Percentiles rank a stretch among this genome's conserved stretches.
Conservation (phyloP, 495 filamentous ascomycete genomes). For the Chaetomium cochliodes region DNA sequence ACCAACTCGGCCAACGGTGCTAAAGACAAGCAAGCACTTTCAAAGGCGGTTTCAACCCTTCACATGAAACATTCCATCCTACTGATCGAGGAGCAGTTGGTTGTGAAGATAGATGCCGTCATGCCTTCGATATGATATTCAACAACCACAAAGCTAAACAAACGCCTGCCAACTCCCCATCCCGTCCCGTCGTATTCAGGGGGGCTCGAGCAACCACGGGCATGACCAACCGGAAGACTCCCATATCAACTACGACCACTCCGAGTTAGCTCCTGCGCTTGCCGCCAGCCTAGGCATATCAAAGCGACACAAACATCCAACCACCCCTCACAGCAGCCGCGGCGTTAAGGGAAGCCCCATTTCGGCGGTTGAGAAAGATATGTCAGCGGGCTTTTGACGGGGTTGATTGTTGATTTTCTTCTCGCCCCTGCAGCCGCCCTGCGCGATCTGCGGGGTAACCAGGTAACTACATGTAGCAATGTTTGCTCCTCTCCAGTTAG, state of each 20-base stretch:
- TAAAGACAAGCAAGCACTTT: not conserved
- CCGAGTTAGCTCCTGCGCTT: not conserved
- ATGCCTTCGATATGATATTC: constrained; percentile 5
- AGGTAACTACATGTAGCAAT: not conserved
- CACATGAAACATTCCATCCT: not conserved
- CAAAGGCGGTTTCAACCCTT: not conserved
- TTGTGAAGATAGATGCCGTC: not conserved
- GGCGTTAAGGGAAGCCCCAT: not conserved
- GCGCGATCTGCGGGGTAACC: not conserved
- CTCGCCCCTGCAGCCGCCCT: not conserved
- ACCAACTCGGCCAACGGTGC: not conserved
- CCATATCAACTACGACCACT: not conserved
- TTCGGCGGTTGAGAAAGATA: not conserved
- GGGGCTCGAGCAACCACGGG: not conserved
- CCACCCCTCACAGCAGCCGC: not conserved
- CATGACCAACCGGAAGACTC: constrained; percentile 11
- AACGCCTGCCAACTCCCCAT: not conserved
- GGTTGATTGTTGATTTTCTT: not conserved
- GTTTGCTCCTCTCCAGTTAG: not conserved
- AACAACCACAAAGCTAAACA: constrained; percentile 1
- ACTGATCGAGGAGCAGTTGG: not conserved
- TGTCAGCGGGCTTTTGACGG: not conserved
- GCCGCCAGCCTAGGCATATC: not conserved
- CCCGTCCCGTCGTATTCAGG: not conserved
- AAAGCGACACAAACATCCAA: not conserved